Evolutionary conservation across 345 rosid genomes (phyloP), one percentile per base, ranked within the genome.

Genomic region (Arabidopsis arenosa): DNA sequence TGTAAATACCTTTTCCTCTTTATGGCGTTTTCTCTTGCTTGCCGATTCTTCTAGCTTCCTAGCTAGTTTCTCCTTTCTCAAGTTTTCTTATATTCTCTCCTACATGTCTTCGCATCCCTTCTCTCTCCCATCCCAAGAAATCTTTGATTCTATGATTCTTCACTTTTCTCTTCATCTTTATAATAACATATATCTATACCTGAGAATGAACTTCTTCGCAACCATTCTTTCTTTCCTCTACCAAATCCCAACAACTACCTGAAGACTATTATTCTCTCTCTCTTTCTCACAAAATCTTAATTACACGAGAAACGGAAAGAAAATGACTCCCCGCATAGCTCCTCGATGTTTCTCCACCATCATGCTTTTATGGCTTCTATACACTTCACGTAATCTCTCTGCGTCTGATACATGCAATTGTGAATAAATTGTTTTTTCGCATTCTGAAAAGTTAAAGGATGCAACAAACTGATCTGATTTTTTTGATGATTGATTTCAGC

Each of bases 51-150:
- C 86, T 87, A 85, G 82, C 90, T 77, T 83, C 80, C 85, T 61
- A 28, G 32, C 32, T 48, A 63, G 79, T 90, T 80, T 93, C 97
- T 85, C 94, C 85, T 89, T 83, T 84, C 92, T 89, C 95, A 96
- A 91, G 98, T 91, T 89, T 96, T 86, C 96, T 90, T 83, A 84
- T 87, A 93, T 91, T 96, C 98, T 76, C 81, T 47, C 82, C 73
- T 71, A 66, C 84, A 80, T 76, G 77, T 78, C 74, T 54, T 73
- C 51, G 80, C 85, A 75, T 84, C 79, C 61, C 72, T 17, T 86
- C 88, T 87, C 91, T 82, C 86, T 76, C 77, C 78, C 72, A 69
- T 80, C 86, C 81, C 84, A 86, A 92, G 97, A 85, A 92, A 94
- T 85, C 96, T 84, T 74, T 83, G 91, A 91, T 90, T 91, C 99